These are phyloP conservation scores for Russula virescens DNA, from an alignment of 768 basidiomycete genomes.

Conservation along the genomic window DNA sequence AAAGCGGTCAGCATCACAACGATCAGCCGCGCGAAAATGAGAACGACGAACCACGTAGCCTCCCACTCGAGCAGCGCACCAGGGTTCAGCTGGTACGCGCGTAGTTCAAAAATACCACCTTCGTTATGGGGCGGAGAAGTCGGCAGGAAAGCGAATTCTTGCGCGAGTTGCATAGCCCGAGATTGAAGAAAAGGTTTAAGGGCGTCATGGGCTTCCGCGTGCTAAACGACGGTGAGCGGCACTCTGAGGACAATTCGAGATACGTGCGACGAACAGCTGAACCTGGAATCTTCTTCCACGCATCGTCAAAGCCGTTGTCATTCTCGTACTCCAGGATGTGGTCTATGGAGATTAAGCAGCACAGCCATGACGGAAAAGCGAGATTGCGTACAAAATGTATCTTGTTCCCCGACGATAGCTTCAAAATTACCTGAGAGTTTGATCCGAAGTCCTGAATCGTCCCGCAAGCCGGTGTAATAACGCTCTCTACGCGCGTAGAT, in stretches of 20 bases:
- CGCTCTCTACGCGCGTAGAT: slow-evolving; percentile 52
- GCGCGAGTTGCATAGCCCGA: slow-evolving; percentile 72
- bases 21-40: background rate
- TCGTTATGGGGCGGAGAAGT: slow-evolving; percentile 80
- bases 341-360: slow-evolving; percentile 30
- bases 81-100: slow-evolving; percentile 82
- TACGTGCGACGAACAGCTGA: slow-evolving; percentile 49
- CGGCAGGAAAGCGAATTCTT: slow-evolving; percentile 95
- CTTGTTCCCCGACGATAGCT: slow-evolving; percentile 82
- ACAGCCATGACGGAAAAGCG: background rate
- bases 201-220: slow-evolving; percentile 58
- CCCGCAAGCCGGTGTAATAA: slow-evolving; percentile 78
- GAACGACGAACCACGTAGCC: slow-evolving; percentile 66
- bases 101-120: slow-evolving; percentile 91
- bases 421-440: slow-evolving; percentile 96
- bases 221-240: slow-evolving; percentile 35
- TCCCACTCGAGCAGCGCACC: slow-evolving; percentile 96
- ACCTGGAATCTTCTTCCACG: slow-evolving; percentile 51
- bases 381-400: slow-evolving; percentile 61
- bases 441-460: slow-evolving; percentile 65
- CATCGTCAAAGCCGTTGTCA: slow-evolving; percentile 82
- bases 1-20: background rate
- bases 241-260: background rate
- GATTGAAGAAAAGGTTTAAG: slow-evolving; percentile 74
- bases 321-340: slow-evolving; percentile 94